Evolutionary conservation across 768 basidiomycete species (phyloP).

Genomic region (Mycena pura): DNA sequence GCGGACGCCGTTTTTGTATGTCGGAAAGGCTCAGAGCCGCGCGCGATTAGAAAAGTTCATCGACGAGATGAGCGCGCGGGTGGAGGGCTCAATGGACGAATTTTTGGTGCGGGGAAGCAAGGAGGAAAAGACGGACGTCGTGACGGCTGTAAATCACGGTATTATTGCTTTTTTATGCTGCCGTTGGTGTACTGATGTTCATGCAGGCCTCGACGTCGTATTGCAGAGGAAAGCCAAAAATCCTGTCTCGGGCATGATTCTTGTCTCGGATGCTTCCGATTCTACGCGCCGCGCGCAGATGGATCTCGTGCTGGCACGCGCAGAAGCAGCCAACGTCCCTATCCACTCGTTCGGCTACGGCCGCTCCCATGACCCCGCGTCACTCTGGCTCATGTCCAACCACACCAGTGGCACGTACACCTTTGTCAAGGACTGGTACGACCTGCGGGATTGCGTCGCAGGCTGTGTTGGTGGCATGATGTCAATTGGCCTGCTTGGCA

Average conservation of each 20-base stretch:
- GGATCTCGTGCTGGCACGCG: conserved; percentile 96
- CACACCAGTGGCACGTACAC: conserved; percentile 98
- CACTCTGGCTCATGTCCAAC: conserved; percentile 98
- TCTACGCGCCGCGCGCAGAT: conserved; percentile 94
- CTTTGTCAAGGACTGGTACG: conserved; percentile 98
- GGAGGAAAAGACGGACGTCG: conserved; percentile 96
- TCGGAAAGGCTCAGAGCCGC: conserved; percentile 73
- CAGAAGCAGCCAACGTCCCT: conserved; percentile 95
- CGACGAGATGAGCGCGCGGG: conserved; percentile 63
- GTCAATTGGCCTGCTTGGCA: conserved; percentile 89
- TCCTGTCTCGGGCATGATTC: conserved; percentile 87
- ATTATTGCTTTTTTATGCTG: conserved; percentile 22
- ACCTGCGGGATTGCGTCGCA: conserved; percentile 89
- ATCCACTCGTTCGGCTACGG: conserved; percentile 98
- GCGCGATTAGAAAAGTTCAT: conserved; percentile 78
- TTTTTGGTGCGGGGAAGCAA: conserved; percentile 76
- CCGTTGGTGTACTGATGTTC: conserved; percentile 5
- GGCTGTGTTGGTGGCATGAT: conserved; percentile 97
- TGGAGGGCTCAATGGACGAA: conserved; percentile 50
- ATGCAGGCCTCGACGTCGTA: conserved; percentile 85
- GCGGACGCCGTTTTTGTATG: conserved; percentile 91
- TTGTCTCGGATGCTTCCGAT: conserved; percentile 93
- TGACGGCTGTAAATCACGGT: conserved; percentile 98
- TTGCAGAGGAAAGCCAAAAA: conserved; percentile 94
- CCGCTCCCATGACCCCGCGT: conserved; percentile 95